These are phyloP conservation scores for Anethum foeniculum DNA, from an alignment of 140 eudicot genomes.

Conservation along the genomic window DNA sequence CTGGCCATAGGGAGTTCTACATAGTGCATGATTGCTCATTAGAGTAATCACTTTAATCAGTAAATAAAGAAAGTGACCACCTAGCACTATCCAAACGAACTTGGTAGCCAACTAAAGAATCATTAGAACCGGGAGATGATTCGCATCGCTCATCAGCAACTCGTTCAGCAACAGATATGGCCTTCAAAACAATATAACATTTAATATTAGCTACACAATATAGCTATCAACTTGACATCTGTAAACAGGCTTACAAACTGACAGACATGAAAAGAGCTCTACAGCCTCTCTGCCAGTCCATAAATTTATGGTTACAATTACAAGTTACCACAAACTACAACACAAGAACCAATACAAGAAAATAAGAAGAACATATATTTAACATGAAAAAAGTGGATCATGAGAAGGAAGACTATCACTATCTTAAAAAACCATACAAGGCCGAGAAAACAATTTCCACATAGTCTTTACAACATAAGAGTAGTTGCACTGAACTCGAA, in stretches of 20 bases:
- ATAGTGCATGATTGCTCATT: not conserved
- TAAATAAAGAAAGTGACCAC: constrained; percentile 30
- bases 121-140: constrained; percentile 81
- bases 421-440: not conserved
- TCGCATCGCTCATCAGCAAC: constrained; percentile 98
- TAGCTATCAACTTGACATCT: not conserved
- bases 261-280: not conserved
- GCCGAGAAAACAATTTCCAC: not conserved
- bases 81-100: constrained; percentile 99
- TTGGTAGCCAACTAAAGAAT: constrained; percentile 98
- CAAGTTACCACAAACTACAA: not conserved
- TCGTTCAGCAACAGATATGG: constrained; percentile 96
- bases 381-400: not conserved
- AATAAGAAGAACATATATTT: not conserved
- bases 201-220: constrained; percentile 7
- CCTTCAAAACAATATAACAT: constrained; percentile 36
- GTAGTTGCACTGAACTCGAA: not conserved
- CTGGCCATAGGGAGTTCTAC: not conserved
- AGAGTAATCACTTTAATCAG: not conserved
- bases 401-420: not conserved
- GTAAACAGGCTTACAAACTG: not conserved
- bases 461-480: not conserved
- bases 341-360: not conserved
- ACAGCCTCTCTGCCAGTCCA: not conserved
- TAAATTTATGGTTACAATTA: not conserved